phyloP scores from a whole-genome alignment of 352 stramenopile genomes.

The Pythium phragmitis region DNA sequence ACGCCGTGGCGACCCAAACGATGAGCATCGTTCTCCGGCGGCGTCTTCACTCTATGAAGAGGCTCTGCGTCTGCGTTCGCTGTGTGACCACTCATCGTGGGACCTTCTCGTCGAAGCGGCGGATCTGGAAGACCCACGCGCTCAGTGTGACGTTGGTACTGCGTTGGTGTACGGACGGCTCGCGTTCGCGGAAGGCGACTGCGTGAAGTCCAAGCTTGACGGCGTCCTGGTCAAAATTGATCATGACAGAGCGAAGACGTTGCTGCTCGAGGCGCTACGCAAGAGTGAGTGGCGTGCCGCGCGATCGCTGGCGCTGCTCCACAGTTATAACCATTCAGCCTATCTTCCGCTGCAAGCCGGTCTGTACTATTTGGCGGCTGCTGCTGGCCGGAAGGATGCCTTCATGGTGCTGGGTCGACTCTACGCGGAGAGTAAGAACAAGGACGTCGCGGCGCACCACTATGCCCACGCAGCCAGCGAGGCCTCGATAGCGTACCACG shows the following conservation, averaged over 20 bases:
- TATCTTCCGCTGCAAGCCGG: conserved; percentile 23
- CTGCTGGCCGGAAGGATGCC: conserved; percentile 38
- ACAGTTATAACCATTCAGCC: neutral
- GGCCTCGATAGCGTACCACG: conserved; percentile 55
- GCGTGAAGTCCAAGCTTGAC: conserved; percentile 8
- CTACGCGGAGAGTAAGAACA: conserved; percentile 38
- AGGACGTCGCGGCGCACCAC: conserved; percentile 52
- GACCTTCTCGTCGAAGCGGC: conserved; percentile 22
- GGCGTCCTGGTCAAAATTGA: conserved; percentile 10
- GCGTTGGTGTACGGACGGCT: conserved; percentile 17
- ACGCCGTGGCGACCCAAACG: too few species aligned
- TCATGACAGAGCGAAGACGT: neutral
- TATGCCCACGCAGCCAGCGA: conserved; percentile 52
- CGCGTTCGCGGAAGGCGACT: conserved; percentile 7
- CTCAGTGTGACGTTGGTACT: conserved; percentile 12
- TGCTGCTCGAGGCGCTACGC: neutral
- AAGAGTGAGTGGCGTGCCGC: conserved; percentile 11
- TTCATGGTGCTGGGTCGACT: conserved; percentile 55
- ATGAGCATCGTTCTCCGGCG: neutral
- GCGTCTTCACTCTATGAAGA: conserved; percentile 8
- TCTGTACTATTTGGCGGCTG: conserved; percentile 51
- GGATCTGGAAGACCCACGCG: conserved; percentile 17
- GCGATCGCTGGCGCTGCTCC: conserved; percentile 5
- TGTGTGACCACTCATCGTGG: conserved; percentile 14
- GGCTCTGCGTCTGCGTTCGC: neutral